Evolutionary conservation across 768 basidiomycete species (phyloP).

Genomic region (Tephrocybe sp.): DNA sequence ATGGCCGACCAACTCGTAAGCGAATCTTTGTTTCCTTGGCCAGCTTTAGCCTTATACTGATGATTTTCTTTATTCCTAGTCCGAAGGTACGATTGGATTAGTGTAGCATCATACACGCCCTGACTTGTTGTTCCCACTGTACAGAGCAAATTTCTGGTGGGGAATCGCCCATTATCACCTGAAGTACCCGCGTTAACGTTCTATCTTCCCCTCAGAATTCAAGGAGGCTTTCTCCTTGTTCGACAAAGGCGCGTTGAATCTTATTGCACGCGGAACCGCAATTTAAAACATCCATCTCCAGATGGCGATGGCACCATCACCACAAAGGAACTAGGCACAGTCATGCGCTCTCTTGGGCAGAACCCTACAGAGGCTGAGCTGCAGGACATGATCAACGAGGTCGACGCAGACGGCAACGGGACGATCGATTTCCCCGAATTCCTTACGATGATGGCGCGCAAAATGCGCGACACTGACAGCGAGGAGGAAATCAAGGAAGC

Average conservation of each 20-base stretch:
- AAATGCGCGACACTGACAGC: constrained; percentile 88
- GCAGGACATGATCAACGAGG: constrained; percentile 95
- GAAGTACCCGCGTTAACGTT: neutral
- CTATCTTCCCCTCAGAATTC: constrained; percentile 62
- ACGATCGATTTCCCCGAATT: constrained; percentile 87
- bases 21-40: constrained; percentile 1
- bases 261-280: constrained; percentile 4
- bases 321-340: constrained; percentile 85
- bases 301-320: constrained; percentile 95
- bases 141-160: constrained; percentile 91
- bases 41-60: neutral
- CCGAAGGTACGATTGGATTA: constrained; percentile 45
- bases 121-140: constrained; percentile 1
- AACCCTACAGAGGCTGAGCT: constrained; percentile 91
- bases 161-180: neutral
- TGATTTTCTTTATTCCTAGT: constrained; percentile 30
- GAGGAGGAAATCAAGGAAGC: constrained; percentile 97
- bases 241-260: constrained; percentile 72
- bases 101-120: neutral
- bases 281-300: constrained; percentile 25
- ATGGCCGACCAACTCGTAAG: constrained; percentile 60
- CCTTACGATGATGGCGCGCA: constrained; percentile 80
- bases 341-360: constrained; percentile 91
- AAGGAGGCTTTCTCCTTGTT: constrained; percentile 99
- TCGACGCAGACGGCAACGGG: constrained; percentile 78